Conservation (phyloP, 345 rosid species). For the Acer saccharum region DNA sequence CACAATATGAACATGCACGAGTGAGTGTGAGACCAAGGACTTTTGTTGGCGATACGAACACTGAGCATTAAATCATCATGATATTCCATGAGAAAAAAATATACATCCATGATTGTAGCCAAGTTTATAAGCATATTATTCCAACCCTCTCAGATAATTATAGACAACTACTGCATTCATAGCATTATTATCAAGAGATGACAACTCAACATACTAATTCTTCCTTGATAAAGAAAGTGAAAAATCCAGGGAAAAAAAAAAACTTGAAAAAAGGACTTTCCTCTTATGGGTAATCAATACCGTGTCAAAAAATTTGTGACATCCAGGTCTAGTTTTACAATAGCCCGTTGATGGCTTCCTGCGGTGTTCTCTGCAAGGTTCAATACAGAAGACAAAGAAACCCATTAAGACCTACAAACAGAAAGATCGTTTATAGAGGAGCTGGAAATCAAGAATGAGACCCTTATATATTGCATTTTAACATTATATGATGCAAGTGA, state of each 20-base stretch:
- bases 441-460: neutral
- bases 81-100: neutral
- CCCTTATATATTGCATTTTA: neutral
- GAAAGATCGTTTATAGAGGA: neutral
- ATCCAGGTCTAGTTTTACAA: slow-evolving; percentile 6
- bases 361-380: neutral
- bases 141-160: neutral
- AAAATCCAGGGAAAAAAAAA: slow-evolving; percentile 1
- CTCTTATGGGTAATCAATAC: neutral
- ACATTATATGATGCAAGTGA: neutral
- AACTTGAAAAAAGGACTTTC: neutral
- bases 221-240: neutral
- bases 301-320: neutral
- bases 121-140: slow-evolving; percentile 2
- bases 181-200: neutral
- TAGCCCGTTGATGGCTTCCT: neutral
- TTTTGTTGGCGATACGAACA: neutral
- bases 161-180: neutral
- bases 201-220: neutral
- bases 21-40: neutral
- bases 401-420: slow-evolving; percentile 4
- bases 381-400: neutral
- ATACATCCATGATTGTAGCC: neutral
- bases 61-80: neutral
- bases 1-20: neutral